Evolutionary conservation across 2,329 filamentous ascomycete species (phyloP).

Genomic region (Penicillium sp.): DNA sequence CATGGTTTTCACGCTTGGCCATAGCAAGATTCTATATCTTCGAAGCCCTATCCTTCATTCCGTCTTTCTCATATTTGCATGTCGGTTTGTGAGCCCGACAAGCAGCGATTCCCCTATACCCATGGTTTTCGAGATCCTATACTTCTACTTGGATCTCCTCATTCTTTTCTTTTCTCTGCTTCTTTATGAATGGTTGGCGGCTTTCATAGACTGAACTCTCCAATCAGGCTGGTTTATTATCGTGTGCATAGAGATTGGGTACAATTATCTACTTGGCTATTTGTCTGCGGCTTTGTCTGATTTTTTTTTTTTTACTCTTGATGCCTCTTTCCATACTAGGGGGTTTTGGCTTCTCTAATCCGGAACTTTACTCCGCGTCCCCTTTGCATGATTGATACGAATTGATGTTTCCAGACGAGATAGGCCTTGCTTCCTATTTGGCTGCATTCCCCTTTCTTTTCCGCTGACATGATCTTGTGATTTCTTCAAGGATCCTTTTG

Average conservation of each 20-base stretch:
- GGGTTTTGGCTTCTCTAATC: too few species aligned
- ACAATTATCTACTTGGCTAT: too few species aligned
- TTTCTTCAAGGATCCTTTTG: too few species aligned
- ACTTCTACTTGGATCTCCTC: slow-evolving; percentile 2
- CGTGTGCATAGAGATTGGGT: slow-evolving; percentile 20
- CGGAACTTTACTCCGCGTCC: slow-evolving; percentile 8
- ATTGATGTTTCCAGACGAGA: slow-evolving; percentile 10
- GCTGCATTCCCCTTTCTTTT: too few species aligned
- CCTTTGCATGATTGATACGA: slow-evolving; percentile 18
- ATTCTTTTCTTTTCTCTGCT: slow-evolving; percentile 5
- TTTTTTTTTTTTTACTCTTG: not conserved
- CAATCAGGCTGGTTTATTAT: slow-evolving; percentile 8
- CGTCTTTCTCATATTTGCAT: too few species aligned
- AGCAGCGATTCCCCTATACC: not conserved
- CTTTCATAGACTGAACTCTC: slow-evolving; percentile 21
- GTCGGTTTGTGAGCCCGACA: not conserved
- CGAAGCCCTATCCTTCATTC: too few species aligned
- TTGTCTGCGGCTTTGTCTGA: slow-evolving; percentile 1
- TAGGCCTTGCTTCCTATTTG: slow-evolving; percentile 1
- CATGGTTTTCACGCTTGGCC: slow-evolving; percentile 36
- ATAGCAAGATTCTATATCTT: too few species aligned
- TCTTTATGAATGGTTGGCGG: slow-evolving; percentile 10
- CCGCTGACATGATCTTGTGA: too few species aligned
- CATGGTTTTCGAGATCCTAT: not conserved
- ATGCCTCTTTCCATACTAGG: not conserved